Percentiles rank a stretch among this genome's conserved stretches.
Evolutionary conservation across 176 grass and related monocot genomes (phyloP).

Genomic region (Carex littledalei): DNA sequence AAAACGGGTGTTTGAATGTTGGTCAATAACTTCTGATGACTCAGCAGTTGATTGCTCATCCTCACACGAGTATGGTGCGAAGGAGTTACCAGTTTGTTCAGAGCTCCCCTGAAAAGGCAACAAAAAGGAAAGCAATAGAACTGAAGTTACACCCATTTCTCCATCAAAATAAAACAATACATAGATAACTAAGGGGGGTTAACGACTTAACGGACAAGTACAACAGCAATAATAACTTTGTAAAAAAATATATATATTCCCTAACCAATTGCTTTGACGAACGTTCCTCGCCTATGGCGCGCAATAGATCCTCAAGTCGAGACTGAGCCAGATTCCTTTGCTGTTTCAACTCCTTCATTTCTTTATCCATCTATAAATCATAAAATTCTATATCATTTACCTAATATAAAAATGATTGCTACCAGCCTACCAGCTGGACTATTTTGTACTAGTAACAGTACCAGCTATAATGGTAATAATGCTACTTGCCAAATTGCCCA

Average conservation of each 20-base stretch:
- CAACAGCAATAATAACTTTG: background rate
- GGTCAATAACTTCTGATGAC: slow-evolving; percentile 45
- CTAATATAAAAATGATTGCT: background rate
- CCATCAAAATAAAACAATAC: background rate
- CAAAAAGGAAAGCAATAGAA: slow-evolving; percentile 17
- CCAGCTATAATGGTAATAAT: background rate
- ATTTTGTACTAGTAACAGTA: background rate
- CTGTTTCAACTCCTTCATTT: slow-evolving; percentile 81
- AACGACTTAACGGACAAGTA: background rate
- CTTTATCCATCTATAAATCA: slow-evolving; percentile 77
- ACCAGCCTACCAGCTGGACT: background rate
- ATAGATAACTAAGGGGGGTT: background rate
- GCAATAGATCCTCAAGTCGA: slow-evolving; percentile 59
- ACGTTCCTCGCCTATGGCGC: slow-evolving; percentile 60
- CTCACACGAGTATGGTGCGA: slow-evolving; percentile 51
- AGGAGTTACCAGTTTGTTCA: slow-evolving; percentile 44
- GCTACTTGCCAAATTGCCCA: background rate
- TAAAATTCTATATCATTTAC: slow-evolving; percentile 19
- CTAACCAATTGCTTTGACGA: slow-evolving; percentile 43
- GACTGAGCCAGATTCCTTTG: slow-evolving; percentile 73
- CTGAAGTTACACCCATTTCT: background rate
- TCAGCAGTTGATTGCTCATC: slow-evolving; percentile 43
- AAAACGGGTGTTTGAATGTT: slow-evolving; percentile 31
- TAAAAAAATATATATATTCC: background rate
- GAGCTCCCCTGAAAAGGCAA: slow-evolving; percentile 38